Conservation (phyloP, 2,329 filamentous ascomycete species). For the Ambrosiella cleistominuta region DNA sequence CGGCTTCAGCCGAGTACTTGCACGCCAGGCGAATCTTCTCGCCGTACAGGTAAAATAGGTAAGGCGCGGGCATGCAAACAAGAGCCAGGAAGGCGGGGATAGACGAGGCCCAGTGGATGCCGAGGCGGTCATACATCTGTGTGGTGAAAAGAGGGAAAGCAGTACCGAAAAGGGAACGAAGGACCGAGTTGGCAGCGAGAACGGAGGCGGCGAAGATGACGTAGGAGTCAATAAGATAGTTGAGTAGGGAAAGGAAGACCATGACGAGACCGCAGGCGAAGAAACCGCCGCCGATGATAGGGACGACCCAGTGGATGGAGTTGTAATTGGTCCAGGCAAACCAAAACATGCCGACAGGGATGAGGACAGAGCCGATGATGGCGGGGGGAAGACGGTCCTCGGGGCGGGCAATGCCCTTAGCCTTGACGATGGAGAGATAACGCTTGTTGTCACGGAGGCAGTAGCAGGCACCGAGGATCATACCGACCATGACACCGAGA, state of each 20-base stretch:
- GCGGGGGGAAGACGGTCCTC: conserved; percentile 44
- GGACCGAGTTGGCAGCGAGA: conserved; percentile 52
- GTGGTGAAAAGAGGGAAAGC: conserved; percentile 58
- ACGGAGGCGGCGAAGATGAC: conserved; percentile 63
- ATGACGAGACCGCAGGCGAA: conserved; percentile 42
- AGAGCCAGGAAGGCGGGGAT: conserved; percentile 59
- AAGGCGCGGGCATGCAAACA: conserved; percentile 55
- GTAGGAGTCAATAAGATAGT: conserved; percentile 53
- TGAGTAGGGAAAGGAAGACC: conserved; percentile 48
- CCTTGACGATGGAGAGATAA: conserved; percentile 28
- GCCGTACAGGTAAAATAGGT: conserved; percentile 61
- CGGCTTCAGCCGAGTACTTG: conserved; percentile 52
- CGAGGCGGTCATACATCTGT: conserved; percentile 38
- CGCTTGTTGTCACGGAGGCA: conserved; percentile 35
- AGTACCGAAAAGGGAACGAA: conserved; percentile 55
- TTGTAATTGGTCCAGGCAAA: conserved; percentile 47
- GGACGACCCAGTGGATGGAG: conserved; percentile 39
- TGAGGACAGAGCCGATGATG: conserved; percentile 38
- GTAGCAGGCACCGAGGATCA: conserved; percentile 37
- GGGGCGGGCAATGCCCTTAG: conserved; percentile 40
- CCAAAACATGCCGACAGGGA: conserved; percentile 46
- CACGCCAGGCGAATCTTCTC: conserved; percentile 42
- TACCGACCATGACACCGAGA: conserved; percentile 45
- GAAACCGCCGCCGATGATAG: conserved; percentile 25
- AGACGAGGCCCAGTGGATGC: conserved; percentile 59